These are phyloP conservation scores for Hypomyces rosellus DNA, from an alignment of 2,329 filamentous ascomycete species.

Conservation along the genomic window DNA sequence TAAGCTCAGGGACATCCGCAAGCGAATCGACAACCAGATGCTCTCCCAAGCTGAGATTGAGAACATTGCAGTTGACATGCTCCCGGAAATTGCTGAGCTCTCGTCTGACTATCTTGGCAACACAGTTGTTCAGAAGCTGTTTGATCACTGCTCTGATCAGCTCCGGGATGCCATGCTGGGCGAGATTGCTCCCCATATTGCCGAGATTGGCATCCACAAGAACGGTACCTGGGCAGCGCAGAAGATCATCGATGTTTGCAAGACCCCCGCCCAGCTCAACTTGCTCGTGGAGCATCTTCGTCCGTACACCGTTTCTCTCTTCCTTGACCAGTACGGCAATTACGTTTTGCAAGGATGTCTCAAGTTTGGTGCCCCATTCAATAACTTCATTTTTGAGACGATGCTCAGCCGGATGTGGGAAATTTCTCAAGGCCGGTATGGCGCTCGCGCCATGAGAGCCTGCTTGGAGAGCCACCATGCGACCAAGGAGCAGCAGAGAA, in stretches of 20 bases:
- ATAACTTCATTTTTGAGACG: constrained; percentile 95
- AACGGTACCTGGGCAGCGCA: constrained; percentile 99
- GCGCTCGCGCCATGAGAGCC: constrained; percentile 90
- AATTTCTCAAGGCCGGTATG: constrained; percentile 85
- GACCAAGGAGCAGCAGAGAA: constrained; percentile 89
- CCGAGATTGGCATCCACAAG: constrained; percentile 97
- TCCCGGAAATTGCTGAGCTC: constrained; percentile 91
- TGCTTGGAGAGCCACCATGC: constrained; percentile 94
- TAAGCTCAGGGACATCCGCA: constrained; percentile 89
- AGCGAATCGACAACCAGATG: constrained; percentile 93
- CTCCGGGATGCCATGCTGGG: constrained; percentile 86
- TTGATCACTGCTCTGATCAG: constrained; percentile 88
- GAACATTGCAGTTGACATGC: constrained; percentile 85
- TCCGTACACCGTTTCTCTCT: constrained; percentile 82
- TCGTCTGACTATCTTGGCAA: constrained; percentile 96
- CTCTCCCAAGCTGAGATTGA: constrained; percentile 84
- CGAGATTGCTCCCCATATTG: constrained; percentile 84
- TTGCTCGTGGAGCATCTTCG: constrained; percentile 79
- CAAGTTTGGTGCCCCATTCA: constrained; percentile 81
- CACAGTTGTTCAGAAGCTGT: constrained; percentile 98
- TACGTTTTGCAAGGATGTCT: constrained; percentile 96
- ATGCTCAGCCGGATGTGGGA: constrained; percentile 96
- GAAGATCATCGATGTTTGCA: constrained; percentile 97
- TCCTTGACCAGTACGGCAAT: constrained; percentile 97
- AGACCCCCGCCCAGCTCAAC: constrained; percentile 73